Conservation (phyloP, 2,329 filamentous ascomycete species). For the Botrytis sinoallii region DNA sequence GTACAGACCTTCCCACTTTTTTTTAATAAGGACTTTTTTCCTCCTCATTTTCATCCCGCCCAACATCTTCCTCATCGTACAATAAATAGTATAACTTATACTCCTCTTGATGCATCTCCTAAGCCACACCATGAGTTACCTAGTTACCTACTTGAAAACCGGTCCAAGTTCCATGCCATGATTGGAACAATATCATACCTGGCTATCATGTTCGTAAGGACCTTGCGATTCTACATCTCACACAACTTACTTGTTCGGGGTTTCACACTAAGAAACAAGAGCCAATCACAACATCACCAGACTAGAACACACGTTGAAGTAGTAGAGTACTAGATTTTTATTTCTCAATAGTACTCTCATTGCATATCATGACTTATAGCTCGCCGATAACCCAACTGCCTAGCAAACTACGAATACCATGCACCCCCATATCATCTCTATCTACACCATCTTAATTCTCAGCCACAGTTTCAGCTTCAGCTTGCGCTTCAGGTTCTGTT, state of each 20-base stretch:
- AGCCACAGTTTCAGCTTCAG: conserved; percentile 19
- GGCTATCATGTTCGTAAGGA: too few species aligned
- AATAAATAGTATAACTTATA: neutral
- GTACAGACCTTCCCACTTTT: too few species aligned
- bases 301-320: neutral
- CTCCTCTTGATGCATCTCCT: neutral
- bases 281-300: neutral
- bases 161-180: neutral
- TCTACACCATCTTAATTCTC: conserved; percentile 23
- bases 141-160: neutral
- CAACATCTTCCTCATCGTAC: neutral
- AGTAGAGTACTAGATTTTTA: neutral
- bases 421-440: neutral
- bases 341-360: neutral
- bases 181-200: neutral
- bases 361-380: neutral
- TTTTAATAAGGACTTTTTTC: neutral
- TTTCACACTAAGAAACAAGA: neutral
- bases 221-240: neutral
- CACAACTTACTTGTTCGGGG: neutral
- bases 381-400: neutral
- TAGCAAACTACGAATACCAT: neutral
- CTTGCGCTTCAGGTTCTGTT: conserved; percentile 21
- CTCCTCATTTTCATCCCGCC: neutral
- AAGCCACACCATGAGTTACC: neutral